Percentiles rank a stretch among this genome's conserved stretches.
Conservation (phyloP, 75 land plant genomes). For the Cunninghamia lanceolata region DNA sequence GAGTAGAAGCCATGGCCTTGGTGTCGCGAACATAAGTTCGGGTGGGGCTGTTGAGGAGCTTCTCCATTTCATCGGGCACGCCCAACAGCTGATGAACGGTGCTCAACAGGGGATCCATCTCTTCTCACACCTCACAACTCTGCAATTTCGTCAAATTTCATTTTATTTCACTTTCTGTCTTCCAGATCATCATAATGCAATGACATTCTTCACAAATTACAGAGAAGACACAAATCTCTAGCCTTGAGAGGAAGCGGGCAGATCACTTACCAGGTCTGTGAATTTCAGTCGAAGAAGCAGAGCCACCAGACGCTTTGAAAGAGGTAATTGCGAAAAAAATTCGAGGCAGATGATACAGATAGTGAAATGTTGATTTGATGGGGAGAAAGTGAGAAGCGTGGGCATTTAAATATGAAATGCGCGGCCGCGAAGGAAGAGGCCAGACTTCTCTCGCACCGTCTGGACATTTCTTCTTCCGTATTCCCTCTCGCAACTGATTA, state of each 20-base stretch:
- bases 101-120: neutral
- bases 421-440: no score
- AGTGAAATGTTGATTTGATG: no score
- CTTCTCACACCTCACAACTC: neutral
- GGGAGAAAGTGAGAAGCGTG: no score
- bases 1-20: constrained; percentile 46
- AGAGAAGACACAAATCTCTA: neutral
- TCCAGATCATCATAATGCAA: neutral
- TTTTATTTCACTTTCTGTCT: neutral
- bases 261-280: neutral
- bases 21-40: constrained; percentile 31
- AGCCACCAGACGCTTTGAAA: neutral
- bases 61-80: constrained; percentile 13
- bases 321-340: no score
- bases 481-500: no score
- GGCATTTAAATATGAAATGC: no score
- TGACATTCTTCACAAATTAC: neutral
- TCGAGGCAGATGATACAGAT: no score
- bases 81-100: neutral
- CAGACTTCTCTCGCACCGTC: no score
- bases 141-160: neutral
- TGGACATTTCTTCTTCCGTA: no score
- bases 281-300: neutral
- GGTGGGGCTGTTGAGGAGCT: constrained; percentile 10
- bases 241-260: neutral